Evolutionary conservation across 2,329 filamentous ascomycete genomes (phyloP).

Genomic region (Epichloe aotearoae): DNA sequence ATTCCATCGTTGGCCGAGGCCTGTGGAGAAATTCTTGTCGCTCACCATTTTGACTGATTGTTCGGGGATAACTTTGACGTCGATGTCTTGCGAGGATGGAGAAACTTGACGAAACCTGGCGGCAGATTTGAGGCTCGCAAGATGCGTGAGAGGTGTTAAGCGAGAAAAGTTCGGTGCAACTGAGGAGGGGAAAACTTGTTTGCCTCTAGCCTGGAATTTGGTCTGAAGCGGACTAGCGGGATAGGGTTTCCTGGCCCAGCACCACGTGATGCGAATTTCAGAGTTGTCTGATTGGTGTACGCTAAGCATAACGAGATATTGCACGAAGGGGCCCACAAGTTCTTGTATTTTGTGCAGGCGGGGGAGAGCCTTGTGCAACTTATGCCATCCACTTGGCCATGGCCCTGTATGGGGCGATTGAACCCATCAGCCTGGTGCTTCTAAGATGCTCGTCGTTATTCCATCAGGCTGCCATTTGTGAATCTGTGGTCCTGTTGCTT

Average conservation of each 20-base stretch:
- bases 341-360: slow-evolving; percentile 8
- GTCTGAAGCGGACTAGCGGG: slow-evolving; percentile 22
- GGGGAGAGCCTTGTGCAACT: slow-evolving; percentile 6
- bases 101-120: slow-evolving; percentile 40
- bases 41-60: slow-evolving; percentile 60
- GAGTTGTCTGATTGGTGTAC: slow-evolving; percentile 9
- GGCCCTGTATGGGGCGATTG: too few species aligned
- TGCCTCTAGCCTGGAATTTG: slow-evolving; percentile 25
- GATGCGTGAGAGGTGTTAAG: slow-evolving; percentile 32
- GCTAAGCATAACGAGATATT: background rate
- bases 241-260: slow-evolving; percentile 25
- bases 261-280: slow-evolving; percentile 21
- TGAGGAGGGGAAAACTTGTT: slow-evolving; percentile 19
- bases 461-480: background rate
- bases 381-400: background rate
- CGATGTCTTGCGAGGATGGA: slow-evolving; percentile 32
- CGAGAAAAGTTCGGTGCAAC: slow-evolving; percentile 36
- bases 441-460: slow-evolving; percentile 1
- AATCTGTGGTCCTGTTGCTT: background rate
- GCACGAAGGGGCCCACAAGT: background rate
- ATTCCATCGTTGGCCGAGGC: slow-evolving; percentile 7
- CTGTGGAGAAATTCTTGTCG: slow-evolving; percentile 15
- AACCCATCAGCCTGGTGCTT: background rate
- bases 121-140: slow-evolving; percentile 41
- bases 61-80: slow-evolving; percentile 24